Conservation (phyloP, 768 basidiomycete genomes). For the Leccinum incarnatum region DNA sequence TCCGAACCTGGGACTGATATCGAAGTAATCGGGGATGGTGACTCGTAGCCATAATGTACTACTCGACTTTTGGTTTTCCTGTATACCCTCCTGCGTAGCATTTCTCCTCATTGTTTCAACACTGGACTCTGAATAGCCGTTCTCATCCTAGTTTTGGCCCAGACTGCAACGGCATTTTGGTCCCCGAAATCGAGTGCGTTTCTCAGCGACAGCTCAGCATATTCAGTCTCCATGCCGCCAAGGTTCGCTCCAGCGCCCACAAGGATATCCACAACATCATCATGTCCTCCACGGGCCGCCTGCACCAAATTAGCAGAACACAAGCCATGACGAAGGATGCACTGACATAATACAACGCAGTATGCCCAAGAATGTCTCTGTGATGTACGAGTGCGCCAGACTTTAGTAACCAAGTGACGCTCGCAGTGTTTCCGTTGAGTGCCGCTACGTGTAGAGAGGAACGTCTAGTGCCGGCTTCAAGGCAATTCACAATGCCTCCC, state of each 20-base stretch:
- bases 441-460: slow-evolving; percentile 80
- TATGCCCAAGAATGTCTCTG: slow-evolving; percentile 77
- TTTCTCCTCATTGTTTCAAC: slow-evolving; percentile 2
- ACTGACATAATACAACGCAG: slow-evolving; percentile 77
- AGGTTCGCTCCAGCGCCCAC: slow-evolving; percentile 73
- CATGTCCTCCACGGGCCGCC: slow-evolving; percentile 75
- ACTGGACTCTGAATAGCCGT: background rate
- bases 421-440: slow-evolving; percentile 53
- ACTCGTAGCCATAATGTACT: slow-evolving; percentile 3
- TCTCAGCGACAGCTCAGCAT: slow-evolving; percentile 46
- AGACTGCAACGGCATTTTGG: slow-evolving; percentile 43
- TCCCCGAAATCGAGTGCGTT: slow-evolving; percentile 42
- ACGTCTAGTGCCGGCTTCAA: slow-evolving; percentile 67
- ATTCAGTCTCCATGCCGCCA: slow-evolving; percentile 64
- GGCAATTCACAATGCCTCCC: slow-evolving; percentile 70
- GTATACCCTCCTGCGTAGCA: slow-evolving; percentile 16
- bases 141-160: slow-evolving; percentile 52
- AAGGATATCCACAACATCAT: slow-evolving; percentile 57
- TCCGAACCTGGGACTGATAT: slow-evolving; percentile 24
- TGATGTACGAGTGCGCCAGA: slow-evolving; percentile 82
- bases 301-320: slow-evolving; percentile 26
- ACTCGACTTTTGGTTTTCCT: slow-evolving; percentile 4
- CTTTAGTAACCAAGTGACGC: slow-evolving; percentile 51
- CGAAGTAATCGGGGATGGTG: slow-evolving; percentile 24
- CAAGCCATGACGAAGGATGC: background rate